These are phyloP conservation scores for Debaryomyces nepalensis DNA, from an alignment of 1,139 yeast genomes.

Conservation along the genomic window DNA sequence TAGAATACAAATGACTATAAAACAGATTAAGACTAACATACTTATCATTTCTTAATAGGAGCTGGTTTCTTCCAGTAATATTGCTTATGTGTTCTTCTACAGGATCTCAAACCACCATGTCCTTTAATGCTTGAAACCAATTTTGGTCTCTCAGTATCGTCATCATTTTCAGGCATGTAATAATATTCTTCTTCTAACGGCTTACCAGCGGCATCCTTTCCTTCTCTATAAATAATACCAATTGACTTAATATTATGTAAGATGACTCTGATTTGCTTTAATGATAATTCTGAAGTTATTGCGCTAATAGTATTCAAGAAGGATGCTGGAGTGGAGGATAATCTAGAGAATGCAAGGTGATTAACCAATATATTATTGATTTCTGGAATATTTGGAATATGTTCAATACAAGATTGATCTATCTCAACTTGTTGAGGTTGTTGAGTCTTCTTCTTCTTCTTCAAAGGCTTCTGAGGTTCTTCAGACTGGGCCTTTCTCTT, in stretches of 20 bases:
- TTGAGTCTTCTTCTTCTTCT: slow-evolving; percentile 16
- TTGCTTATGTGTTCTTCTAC: slow-evolving; percentile 94
- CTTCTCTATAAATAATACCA: slow-evolving; percentile 84
- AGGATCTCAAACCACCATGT: slow-evolving; percentile 78
- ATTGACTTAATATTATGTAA: slow-evolving; percentile 58
- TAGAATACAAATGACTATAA: slow-evolving; percentile 6
- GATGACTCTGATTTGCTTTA: slow-evolving; percentile 55
- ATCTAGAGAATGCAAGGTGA: slow-evolving; percentile 87
- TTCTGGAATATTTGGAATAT: slow-evolving; percentile 50
- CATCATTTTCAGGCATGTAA: slow-evolving; percentile 82
- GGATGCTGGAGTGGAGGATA: slow-evolving; percentile 83
- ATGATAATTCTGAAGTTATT: slow-evolving; percentile 46
- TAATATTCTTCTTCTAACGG: slow-evolving; percentile 92
- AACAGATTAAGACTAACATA: slow-evolving; percentile 1
- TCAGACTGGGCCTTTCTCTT: slow-evolving; percentile 35
- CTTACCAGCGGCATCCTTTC: slow-evolving; percentile 96
- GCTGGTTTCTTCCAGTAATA: slow-evolving; percentile 84
- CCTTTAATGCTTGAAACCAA: slow-evolving; percentile 82
- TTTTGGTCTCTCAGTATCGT: slow-evolving; percentile 66
- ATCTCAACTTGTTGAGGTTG: slow-evolving; percentile 23
- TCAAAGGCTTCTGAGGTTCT: slow-evolving; percentile 28
- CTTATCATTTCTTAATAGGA: slow-evolving; percentile 41
- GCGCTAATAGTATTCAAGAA: slow-evolving; percentile 65
- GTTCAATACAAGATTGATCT: slow-evolving; percentile 32
- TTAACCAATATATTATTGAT: slow-evolving; percentile 71